Base-by-base conservation (phyloP, 768 basidiomycete genomes). In the Omphalotus guepiniiformis region DNA sequence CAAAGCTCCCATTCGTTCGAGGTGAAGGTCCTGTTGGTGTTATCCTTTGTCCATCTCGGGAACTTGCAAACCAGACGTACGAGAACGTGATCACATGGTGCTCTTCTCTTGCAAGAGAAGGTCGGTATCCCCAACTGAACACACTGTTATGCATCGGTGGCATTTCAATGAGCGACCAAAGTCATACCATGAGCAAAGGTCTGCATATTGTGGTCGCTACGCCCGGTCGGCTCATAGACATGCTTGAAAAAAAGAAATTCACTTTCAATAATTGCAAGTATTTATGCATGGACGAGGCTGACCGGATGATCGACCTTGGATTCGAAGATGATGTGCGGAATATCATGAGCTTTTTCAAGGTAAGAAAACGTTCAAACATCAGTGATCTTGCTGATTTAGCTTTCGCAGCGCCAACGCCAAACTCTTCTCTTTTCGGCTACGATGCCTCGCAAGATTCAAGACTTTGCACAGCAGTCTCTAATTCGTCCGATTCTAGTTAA, bases 281-380 rank as follows among this genome's bases (percentile, higher is more conserved):
- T 62, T 70, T 99, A 9, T 97, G 94, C 62, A 93, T 99, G 92
- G 96, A 99, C 67, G 96, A 99, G 68, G 96, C 96, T 0, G 96
- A 99, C 68, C 75, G 96, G 49, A 99, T 99, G 96, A 93, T 99
- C 51, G 96, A 99, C 61, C 74, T 97, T 62, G 96, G 96, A 0
- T 99, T 99, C 59, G 96, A 99, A 66, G 96, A 99, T 51, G 96
- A 99, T 57, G 94, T 99, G 25, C 78, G 96, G 48, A 96, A 93
- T 58, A 96, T 99, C 59, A 97, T 99, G 93, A 95, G 91, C 61
- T 98, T 92, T 67, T 98, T 99, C 77, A 93, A 88, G 73, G 93
- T 91, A 51, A 29, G 78, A 37, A 8, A 9, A 15, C 23, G 8
- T 25, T 18, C 15, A 13, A 5, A 8, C 4, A 25, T 22, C 6